Evolutionary conservation across 2,329 filamentous ascomycete species (phyloP).

Genomic region (Colletotrichum sp.): DNA sequence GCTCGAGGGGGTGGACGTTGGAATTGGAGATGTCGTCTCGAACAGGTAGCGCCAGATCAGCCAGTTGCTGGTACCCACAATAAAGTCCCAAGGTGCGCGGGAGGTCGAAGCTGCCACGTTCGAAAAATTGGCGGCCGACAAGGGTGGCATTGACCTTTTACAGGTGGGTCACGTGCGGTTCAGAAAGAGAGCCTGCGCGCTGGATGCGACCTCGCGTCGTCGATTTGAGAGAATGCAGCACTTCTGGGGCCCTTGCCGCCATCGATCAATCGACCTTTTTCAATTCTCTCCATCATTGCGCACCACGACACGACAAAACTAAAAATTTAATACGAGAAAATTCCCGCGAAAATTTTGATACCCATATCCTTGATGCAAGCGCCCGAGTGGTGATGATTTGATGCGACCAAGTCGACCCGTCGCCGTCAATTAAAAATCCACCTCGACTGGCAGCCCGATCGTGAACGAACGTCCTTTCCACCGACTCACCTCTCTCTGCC

Average conservation of each 20-base stretch:
- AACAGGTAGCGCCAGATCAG: slow-evolving; percentile 18
- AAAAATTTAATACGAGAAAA: neutral
- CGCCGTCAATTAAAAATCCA: neutral
- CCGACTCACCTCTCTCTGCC: slow-evolving; percentile 6
- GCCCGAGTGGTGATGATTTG: neutral
- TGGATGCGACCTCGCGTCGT: neutral
- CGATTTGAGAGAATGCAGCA: neutral
- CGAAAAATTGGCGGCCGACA: slow-evolving; percentile 39
- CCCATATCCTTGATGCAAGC: neutral
- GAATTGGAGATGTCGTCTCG: slow-evolving; percentile 7
- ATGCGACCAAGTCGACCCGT: neutral
- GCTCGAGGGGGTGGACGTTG: neutral
- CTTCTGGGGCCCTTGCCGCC: neutral
- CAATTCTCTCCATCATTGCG: neutral
- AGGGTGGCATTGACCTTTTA: slow-evolving; percentile 25
- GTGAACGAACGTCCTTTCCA: slow-evolving; percentile 4
- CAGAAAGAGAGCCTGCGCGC: neutral
- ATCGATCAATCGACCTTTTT: neutral
- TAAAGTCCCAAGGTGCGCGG: slow-evolving; percentile 21
- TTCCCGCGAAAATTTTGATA: neutral
- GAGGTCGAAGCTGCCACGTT: slow-evolving; percentile 57
- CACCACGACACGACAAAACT: neutral
- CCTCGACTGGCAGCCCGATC: neutral
- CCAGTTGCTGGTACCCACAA: slow-evolving; percentile 14
- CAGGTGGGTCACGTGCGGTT: slow-evolving; percentile 15